Evolutionary conservation across 2,329 filamentous ascomycete species (phyloP).

Genomic region (Neoscytalidium dimidiatum): DNA sequence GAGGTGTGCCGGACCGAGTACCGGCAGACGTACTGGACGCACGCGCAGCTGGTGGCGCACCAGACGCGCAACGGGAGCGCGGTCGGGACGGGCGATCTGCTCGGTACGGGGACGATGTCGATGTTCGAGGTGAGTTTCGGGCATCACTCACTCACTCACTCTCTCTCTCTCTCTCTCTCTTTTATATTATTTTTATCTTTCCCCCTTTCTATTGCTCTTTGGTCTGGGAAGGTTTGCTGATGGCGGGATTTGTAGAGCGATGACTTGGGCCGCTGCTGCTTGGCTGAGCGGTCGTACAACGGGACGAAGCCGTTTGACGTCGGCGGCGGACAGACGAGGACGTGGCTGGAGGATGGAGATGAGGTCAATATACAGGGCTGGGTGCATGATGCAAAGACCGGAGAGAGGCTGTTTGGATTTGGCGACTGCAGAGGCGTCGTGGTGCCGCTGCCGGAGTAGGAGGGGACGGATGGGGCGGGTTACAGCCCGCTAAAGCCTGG

Average conservation of each 20-base stretch:
- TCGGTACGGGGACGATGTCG: slow-evolving; percentile 49
- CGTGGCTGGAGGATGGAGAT: slow-evolving; percentile 47
- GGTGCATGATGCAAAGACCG: slow-evolving; percentile 10
- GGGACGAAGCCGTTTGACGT: slow-evolving; percentile 34
- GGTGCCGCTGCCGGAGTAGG: neutral
- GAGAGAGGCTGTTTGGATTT: slow-evolving; percentile 7
- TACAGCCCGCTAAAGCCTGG: too few relatives aligned
- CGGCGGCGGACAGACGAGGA: slow-evolving; percentile 35
- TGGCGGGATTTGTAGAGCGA: slow-evolving; percentile 25
- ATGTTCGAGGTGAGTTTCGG: slow-evolving; percentile 23
- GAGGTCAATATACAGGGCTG: slow-evolving; percentile 41
- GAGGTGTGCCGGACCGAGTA: slow-evolving; percentile 34
- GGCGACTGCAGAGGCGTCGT: slow-evolving; percentile 5
- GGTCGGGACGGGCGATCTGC: slow-evolving; percentile 44
- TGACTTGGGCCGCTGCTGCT: slow-evolving; percentile 42
- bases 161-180: too few relatives aligned
- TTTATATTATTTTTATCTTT: neutral
- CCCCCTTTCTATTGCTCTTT: neutral
- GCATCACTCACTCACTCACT: too few relatives aligned
- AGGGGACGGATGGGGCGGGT: neutral
- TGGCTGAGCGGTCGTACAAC: slow-evolving; percentile 44
- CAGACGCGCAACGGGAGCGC: slow-evolving; percentile 45
- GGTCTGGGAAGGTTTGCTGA: neutral
- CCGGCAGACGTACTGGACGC: slow-evolving; percentile 47
- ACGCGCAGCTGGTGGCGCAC: slow-evolving; percentile 47